phyloP scores from a whole-genome alignment of 2,329 filamentous ascomycete genomes.

The Scedosporium dehoogii region DNA sequence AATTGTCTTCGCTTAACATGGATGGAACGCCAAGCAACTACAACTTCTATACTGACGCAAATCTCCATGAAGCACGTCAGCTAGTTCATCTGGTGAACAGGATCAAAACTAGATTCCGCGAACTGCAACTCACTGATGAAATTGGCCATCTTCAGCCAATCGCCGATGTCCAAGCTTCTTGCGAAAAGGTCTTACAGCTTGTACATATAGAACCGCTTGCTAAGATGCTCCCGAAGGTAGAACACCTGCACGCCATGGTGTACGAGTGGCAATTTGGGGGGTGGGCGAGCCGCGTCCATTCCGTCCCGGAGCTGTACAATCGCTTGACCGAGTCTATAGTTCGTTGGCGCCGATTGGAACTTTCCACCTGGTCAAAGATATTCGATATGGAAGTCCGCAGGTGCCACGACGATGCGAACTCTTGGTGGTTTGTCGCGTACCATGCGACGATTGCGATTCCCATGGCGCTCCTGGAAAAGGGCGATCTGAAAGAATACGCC shows the following conservation, averaged over 20 bases:
- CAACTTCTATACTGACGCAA: conserved; percentile 84
- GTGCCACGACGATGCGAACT: conserved; percentile 66
- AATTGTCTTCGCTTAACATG: conserved; percentile 32
- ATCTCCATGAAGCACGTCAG: conserved; percentile 64
- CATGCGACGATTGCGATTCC: conserved; percentile 76
- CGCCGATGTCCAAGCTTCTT: conserved; percentile 65
- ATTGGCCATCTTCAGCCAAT: conserved; percentile 67
- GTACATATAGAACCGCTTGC: conserved; percentile 75
- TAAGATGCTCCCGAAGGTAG: conserved; percentile 74
- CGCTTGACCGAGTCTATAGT: conserved; percentile 72
- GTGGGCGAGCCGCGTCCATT: conserved; percentile 74
- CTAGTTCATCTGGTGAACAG: conserved; percentile 60
- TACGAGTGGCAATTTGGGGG: conserved; percentile 87
- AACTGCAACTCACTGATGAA: conserved; percentile 57
- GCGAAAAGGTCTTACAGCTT: conserved; percentile 65
- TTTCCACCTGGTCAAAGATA: conserved; percentile 83
- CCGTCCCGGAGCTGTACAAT: conserved; percentile 61
- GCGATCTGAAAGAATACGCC: conserved; percentile 52
- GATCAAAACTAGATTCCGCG: conserved; percentile 61
- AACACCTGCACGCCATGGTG: conserved; percentile 75
- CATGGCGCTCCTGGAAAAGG: conserved; percentile 50
- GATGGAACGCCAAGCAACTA: conserved; percentile 39
- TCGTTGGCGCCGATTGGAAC: conserved; percentile 80
- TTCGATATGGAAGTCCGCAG: conserved; percentile 76
- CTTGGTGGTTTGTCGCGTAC: conserved; percentile 97